phyloP scores from a whole-genome alignment of 2,329 filamentous ascomycete species.

The Colletotrichum lentis region DNA sequence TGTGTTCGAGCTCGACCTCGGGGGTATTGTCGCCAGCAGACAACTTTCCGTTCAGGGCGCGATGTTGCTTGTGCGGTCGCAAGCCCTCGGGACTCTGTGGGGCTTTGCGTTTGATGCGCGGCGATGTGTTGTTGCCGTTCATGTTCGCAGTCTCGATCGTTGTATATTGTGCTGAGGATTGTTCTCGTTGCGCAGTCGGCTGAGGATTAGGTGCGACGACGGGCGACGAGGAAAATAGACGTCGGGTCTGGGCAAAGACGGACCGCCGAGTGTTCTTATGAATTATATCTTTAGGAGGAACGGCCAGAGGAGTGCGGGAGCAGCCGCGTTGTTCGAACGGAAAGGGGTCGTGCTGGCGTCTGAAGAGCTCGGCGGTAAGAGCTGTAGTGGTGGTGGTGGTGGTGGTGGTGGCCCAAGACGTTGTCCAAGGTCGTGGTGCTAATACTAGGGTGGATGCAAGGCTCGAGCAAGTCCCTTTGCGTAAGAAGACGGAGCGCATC shows the following conservation, averaged over 20 bases:
- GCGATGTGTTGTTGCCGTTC: constrained; percentile 53
- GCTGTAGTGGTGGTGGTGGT: background rate
- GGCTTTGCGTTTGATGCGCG: constrained; percentile 63
- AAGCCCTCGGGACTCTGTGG: constrained; percentile 52
- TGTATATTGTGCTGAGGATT: constrained; percentile 12
- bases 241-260: constrained; percentile 8
- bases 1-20: constrained; percentile 46
- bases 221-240: constrained; percentile 9
- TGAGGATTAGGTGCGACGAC: constrained; percentile 10
- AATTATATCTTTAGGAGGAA: background rate
- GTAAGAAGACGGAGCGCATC: constrained; percentile 35
- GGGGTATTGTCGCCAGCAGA: constrained; percentile 60
- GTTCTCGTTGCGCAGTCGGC: constrained; percentile 12
- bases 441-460: constrained; percentile 33
- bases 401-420: constrained; percentile 4
- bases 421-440: constrained; percentile 27
- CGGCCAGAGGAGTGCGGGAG: constrained; percentile 23
- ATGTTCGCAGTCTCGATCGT: constrained; percentile 46
- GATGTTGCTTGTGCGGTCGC: constrained; percentile 54
- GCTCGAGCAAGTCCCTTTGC: constrained; percentile 34
- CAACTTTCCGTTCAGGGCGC: constrained; percentile 58
- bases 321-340: constrained; percentile 30
- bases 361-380: constrained; percentile 15
- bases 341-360: constrained; percentile 18
- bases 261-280: constrained; percentile 32